phyloP scores from a whole-genome alignment of 2,329 filamentous ascomycete genomes.

The Dothiorella sarmentorum region DNA sequence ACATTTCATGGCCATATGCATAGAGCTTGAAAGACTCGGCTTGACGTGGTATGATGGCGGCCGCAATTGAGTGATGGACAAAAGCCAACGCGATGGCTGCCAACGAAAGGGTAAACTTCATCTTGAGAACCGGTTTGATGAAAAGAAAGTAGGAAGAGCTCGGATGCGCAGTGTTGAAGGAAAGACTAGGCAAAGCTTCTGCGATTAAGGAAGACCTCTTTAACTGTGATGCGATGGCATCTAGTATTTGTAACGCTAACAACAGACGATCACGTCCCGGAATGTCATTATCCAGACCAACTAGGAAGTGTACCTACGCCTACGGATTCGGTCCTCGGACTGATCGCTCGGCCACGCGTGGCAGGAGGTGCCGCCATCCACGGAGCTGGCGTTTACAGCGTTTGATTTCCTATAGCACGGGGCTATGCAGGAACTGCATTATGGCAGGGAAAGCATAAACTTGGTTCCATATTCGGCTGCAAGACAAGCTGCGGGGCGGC shows the following conservation, averaged over 20 bases:
- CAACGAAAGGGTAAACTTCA: slow-evolving; percentile 2
- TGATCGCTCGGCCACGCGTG: neutral
- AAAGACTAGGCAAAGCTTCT: neutral
- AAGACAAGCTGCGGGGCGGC: neutral
- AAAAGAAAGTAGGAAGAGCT: neutral
- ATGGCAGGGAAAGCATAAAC: slow-evolving; percentile 1
- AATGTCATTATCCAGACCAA: neutral
- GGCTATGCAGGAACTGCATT: neutral
- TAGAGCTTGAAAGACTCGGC: slow-evolving; percentile 27
- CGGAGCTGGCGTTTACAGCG: neutral
- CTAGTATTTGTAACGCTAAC: neutral
- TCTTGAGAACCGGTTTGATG: neutral
- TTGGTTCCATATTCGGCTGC: neutral
- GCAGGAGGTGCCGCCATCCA: neutral
- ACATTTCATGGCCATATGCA: slow-evolving; percentile 29
- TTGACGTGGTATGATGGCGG: neutral
- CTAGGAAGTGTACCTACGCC: neutral
- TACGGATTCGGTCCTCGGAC: neutral
- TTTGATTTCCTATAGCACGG: neutral
- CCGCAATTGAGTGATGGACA: neutral
- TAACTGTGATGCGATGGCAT: neutral
- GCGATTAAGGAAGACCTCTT: neutral
- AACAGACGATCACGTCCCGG: neutral
- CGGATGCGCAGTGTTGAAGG: neutral
- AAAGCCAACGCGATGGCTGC: neutral